Evolutionary conservation across 441 rosid species (phyloP), one percentile per base, ranked within the genome.

Genomic region (Arabidopsis hybrid): DNA sequence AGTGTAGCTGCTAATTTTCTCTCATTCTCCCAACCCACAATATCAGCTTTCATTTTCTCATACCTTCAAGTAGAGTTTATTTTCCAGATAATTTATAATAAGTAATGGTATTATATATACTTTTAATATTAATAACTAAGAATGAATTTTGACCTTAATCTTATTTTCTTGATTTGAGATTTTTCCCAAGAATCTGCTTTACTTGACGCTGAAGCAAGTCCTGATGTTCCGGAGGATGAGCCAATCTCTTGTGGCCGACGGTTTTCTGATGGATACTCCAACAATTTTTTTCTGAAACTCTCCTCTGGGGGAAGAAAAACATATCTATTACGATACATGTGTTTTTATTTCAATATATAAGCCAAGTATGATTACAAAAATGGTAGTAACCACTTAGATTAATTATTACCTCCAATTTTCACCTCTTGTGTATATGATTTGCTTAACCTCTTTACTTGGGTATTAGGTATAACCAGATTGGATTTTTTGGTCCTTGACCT

Each of bases 121-220:
- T 31, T 55, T n/a, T 6, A 2, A 55, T 36, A 21, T 53, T 18
- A 60, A 61, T 40, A 29, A 43, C 12, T 5, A 35, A 68, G 8
- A 65, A 50, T 8, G 35, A 57, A 75, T 32, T 18, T 8, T 40
- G 26, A 87, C 97, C 90, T 51, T 80, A 77, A 77, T 67, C 72
- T 83, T 8, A 83, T 84, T 82, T 79, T 88, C 63, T 82, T 75
- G 26, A 85, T 77, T 60, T 82, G 83, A 64, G 82, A 74, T 69
- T 57, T 85, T 83, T 91, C 92, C 97, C 98, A 90, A 29, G 92
- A 78, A 75, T 85, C 89, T 56, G 80, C 84, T 82, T 82, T 85
- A 35, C 78, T 73, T 77, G 75, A 31, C 1, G 1, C 46, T 35
- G 72, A 65, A 51, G 66, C 64, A 35, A 65, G 72, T 59, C 67